A percentile compares a stretch with the other conserved stretches of the same genome.
phyloP scores from a whole-genome alignment of 2,329 filamentous ascomycete genomes.

The Clathrospora elynae region DNA sequence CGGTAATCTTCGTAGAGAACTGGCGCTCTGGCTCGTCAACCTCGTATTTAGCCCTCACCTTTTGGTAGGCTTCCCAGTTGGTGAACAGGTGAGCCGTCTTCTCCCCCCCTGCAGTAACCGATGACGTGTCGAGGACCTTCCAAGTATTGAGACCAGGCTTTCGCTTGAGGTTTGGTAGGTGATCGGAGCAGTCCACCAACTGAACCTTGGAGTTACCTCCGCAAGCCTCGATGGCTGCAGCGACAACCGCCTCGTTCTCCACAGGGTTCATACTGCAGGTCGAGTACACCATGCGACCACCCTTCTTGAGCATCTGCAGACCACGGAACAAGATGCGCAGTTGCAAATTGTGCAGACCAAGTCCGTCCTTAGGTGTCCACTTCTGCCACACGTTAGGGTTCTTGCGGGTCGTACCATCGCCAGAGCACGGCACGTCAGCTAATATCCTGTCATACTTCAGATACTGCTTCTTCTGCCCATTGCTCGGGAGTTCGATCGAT shows the following conservation, averaged over 20 bases:
- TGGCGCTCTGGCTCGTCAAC: constrained; percentile 63
- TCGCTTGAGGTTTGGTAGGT: constrained; percentile 77
- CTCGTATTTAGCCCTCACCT: constrained; percentile 66
- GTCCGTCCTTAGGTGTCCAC: constrained; percentile 84
- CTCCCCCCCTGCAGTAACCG: constrained; percentile 55
- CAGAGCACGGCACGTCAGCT: constrained; percentile 95
- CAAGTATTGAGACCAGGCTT: constrained; percentile 77
- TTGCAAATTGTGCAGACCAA: constrained; percentile 87
- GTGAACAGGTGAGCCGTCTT: constrained; percentile 79
- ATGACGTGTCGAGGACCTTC: constrained; percentile 71
- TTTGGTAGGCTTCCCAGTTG: constrained; percentile 80
- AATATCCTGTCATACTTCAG: constrained; percentile 97
- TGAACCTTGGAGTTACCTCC: constrained; percentile 81
- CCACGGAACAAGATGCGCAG: constrained; percentile 88
- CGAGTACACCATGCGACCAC: constrained; percentile 93
- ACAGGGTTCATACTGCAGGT: constrained; percentile 99
- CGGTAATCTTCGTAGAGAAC: constrained; percentile 59
- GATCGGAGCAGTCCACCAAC: constrained; percentile 80
- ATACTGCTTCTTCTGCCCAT: constrained; percentile 67
- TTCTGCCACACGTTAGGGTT: constrained; percentile 94
- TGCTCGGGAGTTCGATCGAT: constrained; percentile 79
- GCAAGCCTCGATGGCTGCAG: constrained; percentile 85
- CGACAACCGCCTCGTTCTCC: constrained; percentile 92
- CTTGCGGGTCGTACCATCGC: constrained; percentile 92
- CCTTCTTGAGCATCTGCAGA: constrained; percentile 93